Evolutionary conservation across 805 yeast genomes (phyloP), one percentile per base, ranked within the genome.

Genomic region (Blastobotrys mokoenaii): DNA sequence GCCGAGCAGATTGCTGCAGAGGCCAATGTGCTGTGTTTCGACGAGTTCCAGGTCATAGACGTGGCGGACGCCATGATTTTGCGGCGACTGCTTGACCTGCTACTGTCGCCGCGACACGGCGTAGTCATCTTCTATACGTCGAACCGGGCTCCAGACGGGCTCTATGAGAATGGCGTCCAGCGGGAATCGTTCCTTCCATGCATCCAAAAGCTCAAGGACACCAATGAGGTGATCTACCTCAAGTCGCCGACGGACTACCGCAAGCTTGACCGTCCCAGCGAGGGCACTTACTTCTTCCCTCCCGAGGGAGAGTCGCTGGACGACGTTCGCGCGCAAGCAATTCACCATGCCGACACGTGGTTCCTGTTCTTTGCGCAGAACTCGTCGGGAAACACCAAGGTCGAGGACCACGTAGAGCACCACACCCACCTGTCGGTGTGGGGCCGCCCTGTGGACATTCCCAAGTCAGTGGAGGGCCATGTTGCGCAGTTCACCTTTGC

Each of bases 21-120:
- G 41, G 73, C 93, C 3, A 82, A 90, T 1, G 79, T 93, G 1
- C 64, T 93, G 48, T 93, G 98, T 63, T 86, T 93, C 61, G 98
- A 93, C 66, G 98, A 93, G 66, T 90, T 93, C 60, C 97, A 93
- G 65, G 98, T 93, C 37, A 87, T 96, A 0, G 98, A 93, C 63
- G 97, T 93, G 27, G 98, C 97, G 0, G 98, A 93, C 64, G 98
- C 98, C 1, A 93, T 93, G 97, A 71, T 93, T 30, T 70, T 93
- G 37, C 76, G 98, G 51, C 71, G 96, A 42, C 67, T 89, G 34
- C 59, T 86, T 35, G 76, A 78, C 56, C 64, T 78, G 33, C 70
- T 85, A n/a, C 65, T 89, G 46, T 75, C 82, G 39, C 77, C 80
- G 0, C 44, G 64, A 37, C 82, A 83, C 57, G 97, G 97, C 0